A percentile compares a stretch with the other conserved stretches of the same genome.
phyloP scores from a whole-genome alignment of 176 grass and related monocot genomes.

The Pontederia paniculata region DNA sequence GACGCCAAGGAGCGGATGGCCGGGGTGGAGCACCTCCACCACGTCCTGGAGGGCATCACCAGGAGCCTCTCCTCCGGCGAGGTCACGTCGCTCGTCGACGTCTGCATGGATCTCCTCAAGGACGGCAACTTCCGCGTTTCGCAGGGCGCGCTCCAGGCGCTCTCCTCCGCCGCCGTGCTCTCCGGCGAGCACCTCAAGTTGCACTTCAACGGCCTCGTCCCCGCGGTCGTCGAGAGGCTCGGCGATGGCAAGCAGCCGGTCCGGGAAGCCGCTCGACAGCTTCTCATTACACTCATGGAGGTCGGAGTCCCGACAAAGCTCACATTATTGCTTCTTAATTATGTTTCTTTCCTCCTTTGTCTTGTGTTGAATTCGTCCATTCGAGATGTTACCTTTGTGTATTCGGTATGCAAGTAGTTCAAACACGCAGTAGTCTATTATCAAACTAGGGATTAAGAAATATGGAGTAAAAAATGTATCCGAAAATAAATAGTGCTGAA shows the following conservation, averaged over 20 bases:
- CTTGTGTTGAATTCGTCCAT: not conserved
- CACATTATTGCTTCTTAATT: not conserved
- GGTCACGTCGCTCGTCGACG: constrained; percentile 51
- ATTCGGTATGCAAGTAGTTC: not conserved
- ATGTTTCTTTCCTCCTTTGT: not conserved
- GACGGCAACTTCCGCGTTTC: constrained; percentile 73
- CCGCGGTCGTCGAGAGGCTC: constrained; percentile 54
- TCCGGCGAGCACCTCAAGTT: constrained; percentile 87
- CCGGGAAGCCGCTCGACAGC: constrained; percentile 53
- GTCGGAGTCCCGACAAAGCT: constrained; percentile 7
- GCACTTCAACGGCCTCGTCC: constrained; percentile 68
- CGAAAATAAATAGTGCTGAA: too few species aligned
- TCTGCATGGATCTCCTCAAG: constrained; percentile 58
- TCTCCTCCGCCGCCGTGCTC: constrained; percentile 71
- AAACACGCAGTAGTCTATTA: too few species aligned
- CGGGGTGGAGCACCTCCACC: constrained; percentile 67
- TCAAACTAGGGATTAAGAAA: too few species aligned
- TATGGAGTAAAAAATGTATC: too few species aligned
- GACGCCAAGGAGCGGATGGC: constrained; percentile 72
- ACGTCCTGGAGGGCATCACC: constrained; percentile 54
- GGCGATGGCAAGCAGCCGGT: constrained; percentile 88
- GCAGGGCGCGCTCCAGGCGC: constrained; percentile 64
- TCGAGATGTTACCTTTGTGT: constrained; percentile 4
- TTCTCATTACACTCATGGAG: constrained; percentile 87
- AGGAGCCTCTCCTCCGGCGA: constrained; percentile 40